Base-by-base conservation (phyloP, 306 rosid species). In the Corylus avellana region DNA sequence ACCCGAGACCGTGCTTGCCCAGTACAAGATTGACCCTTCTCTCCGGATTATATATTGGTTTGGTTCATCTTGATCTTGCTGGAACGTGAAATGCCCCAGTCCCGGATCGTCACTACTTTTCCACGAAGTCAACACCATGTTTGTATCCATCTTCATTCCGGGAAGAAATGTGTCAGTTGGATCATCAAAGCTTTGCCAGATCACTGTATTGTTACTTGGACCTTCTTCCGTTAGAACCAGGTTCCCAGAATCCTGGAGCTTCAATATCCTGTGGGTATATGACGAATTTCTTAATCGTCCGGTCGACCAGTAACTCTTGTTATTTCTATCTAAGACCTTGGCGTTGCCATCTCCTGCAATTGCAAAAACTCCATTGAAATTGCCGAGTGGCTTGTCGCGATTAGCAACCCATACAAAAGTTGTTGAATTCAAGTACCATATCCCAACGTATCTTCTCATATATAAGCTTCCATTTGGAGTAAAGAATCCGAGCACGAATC, bases 131-230 rank as follows among this genome's bases (percentile, higher is more conserved):
- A 89, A 75, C 0, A 1, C 0, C 4, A 84, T 14, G 12, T 1
- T 1, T 0, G 1, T 2, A 62, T 73, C 57, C 88, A 88, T 87
- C 37, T 78, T 10, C 92, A 90, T 90, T 17, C 77, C 78, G 0
- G 86, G 85, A 32, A 91, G 80, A 78, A 91, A 88, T 39, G 94
- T 88, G 58, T 88, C 79, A 3, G 90, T 85, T n/a, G 90, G 89
- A 8, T 59, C 1, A 1, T 62, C 12, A 67, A 90, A 89, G 20
- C 51, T 7, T 0, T 42, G 20, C 11, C 48, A 46, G 7, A 10
- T 6, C 49, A 7, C 53, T 11, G 53, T 9, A 1, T 9, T 0
- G 13, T 11, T 49, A 49, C 2, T 3, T 6, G 39, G 18, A 16
- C 66, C n/a, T 22, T 77, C 73, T 0, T 3, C 14, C 4, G 1